Conservation (phyloP, 768 basidiomycete genomes). For the Pleurotus ostreatus region DNA sequence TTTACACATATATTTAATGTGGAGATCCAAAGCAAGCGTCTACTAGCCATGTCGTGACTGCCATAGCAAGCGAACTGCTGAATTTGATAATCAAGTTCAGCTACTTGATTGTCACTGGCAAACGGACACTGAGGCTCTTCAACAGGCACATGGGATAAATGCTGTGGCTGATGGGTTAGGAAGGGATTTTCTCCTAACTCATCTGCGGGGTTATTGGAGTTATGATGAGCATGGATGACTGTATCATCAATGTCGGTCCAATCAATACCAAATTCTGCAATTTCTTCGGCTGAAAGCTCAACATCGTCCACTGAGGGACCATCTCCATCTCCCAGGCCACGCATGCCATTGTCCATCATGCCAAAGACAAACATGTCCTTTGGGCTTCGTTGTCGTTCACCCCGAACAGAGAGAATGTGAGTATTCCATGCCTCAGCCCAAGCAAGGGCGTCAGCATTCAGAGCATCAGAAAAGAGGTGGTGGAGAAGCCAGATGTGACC, state of each 20-base stretch:
- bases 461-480: slow-evolving; percentile 26
- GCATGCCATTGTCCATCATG: slow-evolving; percentile 25
- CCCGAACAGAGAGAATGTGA: slow-evolving; percentile 20
- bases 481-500: slow-evolving; percentile 38
- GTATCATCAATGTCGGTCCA: slow-evolving; percentile 15
- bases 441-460: slow-evolving; percentile 25
- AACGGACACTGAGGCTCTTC: slow-evolving; percentile 1
- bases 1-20: background rate
- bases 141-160: slow-evolving; percentile 5
- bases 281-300: slow-evolving; percentile 11
- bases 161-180: background rate
- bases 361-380: slow-evolving; percentile 28
- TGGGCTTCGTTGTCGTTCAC: slow-evolving; percentile 17
- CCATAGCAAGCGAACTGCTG: background rate
- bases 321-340: slow-evolving; percentile 14
- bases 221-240: slow-evolving; percentile 11
- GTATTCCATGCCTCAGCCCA: slow-evolving; percentile 33
- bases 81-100: background rate
- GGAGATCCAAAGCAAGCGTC: background rate
- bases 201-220: slow-evolving; percentile 10
- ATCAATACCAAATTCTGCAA: slow-evolving; percentile 21
- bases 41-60: background rate
- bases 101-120: background rate
- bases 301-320: background rate
- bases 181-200: background rate